Evolutionary conservation across 2,329 filamentous ascomycete species (phyloP), one percentile per base, ranked within the genome.

Genomic region (Claviceps lovelessii): DNA sequence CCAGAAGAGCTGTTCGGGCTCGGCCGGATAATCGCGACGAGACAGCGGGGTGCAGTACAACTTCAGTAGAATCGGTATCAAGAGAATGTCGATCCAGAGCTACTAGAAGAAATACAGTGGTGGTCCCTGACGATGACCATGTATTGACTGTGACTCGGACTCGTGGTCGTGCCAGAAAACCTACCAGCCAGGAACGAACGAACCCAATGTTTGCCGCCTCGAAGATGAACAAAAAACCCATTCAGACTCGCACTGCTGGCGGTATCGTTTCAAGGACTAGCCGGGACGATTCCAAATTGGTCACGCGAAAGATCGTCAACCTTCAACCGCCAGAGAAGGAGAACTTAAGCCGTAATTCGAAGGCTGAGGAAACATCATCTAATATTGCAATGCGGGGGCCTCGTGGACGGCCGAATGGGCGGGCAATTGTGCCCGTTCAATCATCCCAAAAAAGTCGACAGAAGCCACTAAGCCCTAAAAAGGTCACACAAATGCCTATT

Each of bases 291-390:
- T 64, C 59, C 58, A 78, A 73, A 65, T 66, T 76, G 19, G 69
- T 72, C 5, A 66, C 72, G 39, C 83, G 79, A 70, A 85, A 83
- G 70, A 75, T 72, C 3, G 81, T 84, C 61, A 81, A 77, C 56
- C 84, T 84, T 64, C 74, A 83, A 63, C 79, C 80, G 60, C 77
- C 78, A 3, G 80, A 83, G 64, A 84, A 85, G 67, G 81, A 85
- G 64, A 84, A 84, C 59, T 67, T 80, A 42, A 64, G 72, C 23
- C 78, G 77, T 15, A 60, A 65, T 3, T 54, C 65, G 28, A 71
- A 68, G 55, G 58, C 63, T 33, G 74, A 74, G 62, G 63, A 67
- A 50, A 58, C 67, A 48, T 58, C 63, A 39, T 53, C 67, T 13
- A 58, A 63, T 5, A 28, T 39, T 10, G 23, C n/a, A 29, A 64